phyloP scores from a whole-genome alignment of 2,329 filamentous ascomycete genomes.

The Venturia aucupariae region DNA sequence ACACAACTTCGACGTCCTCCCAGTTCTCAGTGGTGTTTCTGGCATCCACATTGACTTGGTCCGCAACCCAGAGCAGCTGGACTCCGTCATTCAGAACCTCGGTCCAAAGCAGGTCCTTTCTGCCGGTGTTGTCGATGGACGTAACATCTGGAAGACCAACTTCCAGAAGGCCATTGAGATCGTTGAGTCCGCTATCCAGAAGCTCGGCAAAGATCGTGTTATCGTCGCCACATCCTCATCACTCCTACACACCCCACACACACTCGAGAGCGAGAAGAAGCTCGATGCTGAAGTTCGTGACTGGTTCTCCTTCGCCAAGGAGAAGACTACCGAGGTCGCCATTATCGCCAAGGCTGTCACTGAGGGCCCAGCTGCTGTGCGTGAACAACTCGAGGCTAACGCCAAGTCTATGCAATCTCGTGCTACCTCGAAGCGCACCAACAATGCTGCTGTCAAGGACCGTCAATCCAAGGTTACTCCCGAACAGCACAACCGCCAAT shows the following conservation, averaged over 20 bases:
- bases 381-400: conserved; percentile 88
- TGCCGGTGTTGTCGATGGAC: conserved; percentile 92
- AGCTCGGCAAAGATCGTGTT: conserved; percentile 95
- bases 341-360: conserved; percentile 95
- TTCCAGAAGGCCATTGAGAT: conserved; percentile 88
- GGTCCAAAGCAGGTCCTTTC: conserved; percentile 86
- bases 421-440: conserved; percentile 87
- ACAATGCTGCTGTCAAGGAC: conserved; percentile 95
- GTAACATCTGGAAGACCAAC: conserved; percentile 99
- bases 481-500: conserved; percentile 87
- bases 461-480: conserved; percentile 80
- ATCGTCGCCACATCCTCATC: conserved; percentile 95
- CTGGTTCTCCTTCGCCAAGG: conserved; percentile 96
- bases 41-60: conserved; percentile 93
- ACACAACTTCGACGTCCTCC: conserved; percentile 91
- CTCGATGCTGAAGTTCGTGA: conserved; percentile 86
- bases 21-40: conserved; percentile 62
- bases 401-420: conserved; percentile 88
- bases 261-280: conserved; percentile 97
- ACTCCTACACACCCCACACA: conserved; percentile 97
- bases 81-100: conserved; percentile 71
- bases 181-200: conserved; percentile 83
- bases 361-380: conserved; percentile 78
- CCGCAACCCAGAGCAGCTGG: conserved; percentile 95
- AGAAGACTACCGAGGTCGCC: conserved; percentile 88